Conservation (phyloP, 371 early-diverging fungal genomes). For the Mucor saturninus region DNA sequence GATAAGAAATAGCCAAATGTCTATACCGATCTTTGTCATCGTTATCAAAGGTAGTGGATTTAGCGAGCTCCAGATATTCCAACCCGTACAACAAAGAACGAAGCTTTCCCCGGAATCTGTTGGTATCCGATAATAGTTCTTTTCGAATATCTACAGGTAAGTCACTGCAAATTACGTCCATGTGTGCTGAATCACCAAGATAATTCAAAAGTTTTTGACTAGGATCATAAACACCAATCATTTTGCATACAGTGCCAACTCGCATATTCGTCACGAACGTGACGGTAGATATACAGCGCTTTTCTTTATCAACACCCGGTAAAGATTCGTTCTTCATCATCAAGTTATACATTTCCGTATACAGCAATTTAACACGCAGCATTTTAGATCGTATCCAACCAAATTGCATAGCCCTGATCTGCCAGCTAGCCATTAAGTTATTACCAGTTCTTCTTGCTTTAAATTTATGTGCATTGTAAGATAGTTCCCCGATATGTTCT, state of each 20-base stretch:
- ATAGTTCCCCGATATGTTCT: constrained; percentile 2
- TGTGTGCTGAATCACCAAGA: constrained; percentile 12
- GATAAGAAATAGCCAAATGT: constrained; percentile 9
- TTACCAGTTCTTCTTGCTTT: neutral
- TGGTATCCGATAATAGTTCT: constrained; percentile 6
- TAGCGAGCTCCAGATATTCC: constrained; percentile 1
- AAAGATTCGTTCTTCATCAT: constrained; percentile 5
- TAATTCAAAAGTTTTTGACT: constrained; percentile 12
- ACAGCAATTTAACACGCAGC: constrained; percentile 44
- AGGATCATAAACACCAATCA: constrained; percentile 26
- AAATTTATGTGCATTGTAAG: constrained; percentile 11
- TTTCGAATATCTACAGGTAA: constrained; percentile 16
- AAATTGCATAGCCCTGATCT: constrained; percentile 41
- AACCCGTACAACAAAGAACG: constrained; percentile 15
- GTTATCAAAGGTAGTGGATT: neutral
- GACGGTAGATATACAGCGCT: constrained; percentile 6
- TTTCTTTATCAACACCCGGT: constrained; percentile 24
- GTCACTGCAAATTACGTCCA: constrained; percentile 6
- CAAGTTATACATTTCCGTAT: constrained; percentile 41
- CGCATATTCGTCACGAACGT: constrained; percentile 18
- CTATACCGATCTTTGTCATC: neutral
- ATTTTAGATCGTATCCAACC: constrained; percentile 52
- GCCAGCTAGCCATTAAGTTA: constrained; percentile 23
- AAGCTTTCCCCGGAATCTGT: constrained; percentile 26
- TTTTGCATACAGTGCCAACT: constrained; percentile 6